phyloP scores from a whole-genome alignment of 371 early-diverging fungal genomes.

The Caulochytrium protostelioides region DNA sequence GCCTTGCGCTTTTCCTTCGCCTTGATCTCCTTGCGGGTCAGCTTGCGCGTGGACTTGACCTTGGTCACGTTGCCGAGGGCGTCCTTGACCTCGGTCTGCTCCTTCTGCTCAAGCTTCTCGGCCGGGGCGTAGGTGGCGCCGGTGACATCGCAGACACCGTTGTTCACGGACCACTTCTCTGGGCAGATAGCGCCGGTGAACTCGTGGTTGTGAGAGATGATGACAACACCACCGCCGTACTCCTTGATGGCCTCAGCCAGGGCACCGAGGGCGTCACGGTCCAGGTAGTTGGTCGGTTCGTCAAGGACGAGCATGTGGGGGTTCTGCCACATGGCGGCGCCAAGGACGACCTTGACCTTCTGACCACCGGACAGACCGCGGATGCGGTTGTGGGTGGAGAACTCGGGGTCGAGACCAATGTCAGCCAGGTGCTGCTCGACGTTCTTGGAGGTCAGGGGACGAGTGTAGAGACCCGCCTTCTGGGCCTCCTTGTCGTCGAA shows the following conservation, averaged over 20 bases:
- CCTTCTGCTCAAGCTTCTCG: too few relatives aligned
- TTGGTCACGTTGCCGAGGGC: background rate
- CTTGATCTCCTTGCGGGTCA: background rate
- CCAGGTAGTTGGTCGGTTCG: constrained; percentile 71
- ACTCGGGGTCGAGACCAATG: constrained; percentile 45
- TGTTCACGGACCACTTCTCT: constrained; percentile 53
- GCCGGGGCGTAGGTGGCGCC: too few relatives aligned
- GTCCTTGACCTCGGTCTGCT: too few relatives aligned
- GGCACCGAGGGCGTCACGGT: constrained; percentile 66
- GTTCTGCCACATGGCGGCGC: constrained; percentile 60
- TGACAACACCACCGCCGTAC: constrained; percentile 64
- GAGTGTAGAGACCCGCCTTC: constrained; percentile 34
- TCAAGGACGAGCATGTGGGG: constrained; percentile 75
- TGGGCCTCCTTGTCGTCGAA: constrained; percentile 43
- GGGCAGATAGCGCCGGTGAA: constrained; percentile 58
- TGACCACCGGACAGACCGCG: constrained; percentile 75
- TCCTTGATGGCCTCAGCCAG: constrained; percentile 53
- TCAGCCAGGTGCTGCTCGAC: constrained; percentile 46
- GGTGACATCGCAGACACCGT: too few relatives aligned
- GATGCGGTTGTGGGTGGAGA: constrained; percentile 60
- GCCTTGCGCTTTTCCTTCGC: background rate
- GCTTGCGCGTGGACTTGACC: background rate
- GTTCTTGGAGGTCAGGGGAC: constrained; percentile 39
- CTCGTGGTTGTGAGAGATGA: constrained; percentile 67
- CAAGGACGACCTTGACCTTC: constrained; percentile 73